phyloP scores from a whole-genome alignment of 2,329 filamentous ascomycete genomes.

The Exophiala sp. region DNA sequence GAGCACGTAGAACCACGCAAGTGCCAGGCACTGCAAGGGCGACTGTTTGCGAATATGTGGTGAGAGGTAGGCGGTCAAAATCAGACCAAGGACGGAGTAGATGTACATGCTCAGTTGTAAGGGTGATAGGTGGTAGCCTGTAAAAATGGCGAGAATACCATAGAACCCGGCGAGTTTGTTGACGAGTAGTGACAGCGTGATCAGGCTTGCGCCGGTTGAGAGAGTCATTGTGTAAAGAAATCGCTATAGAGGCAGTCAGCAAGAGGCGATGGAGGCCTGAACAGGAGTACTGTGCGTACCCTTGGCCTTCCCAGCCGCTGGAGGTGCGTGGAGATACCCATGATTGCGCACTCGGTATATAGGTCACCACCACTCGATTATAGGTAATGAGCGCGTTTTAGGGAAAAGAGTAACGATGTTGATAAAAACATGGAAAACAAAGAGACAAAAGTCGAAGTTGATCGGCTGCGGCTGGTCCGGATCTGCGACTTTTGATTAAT shows the following conservation, averaged over 20 bases:
- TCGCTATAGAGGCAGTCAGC: conserved; percentile 50
- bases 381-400: too few species aligned
- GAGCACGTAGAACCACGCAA: conserved; percentile 81
- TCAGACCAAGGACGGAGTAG: conserved; percentile 72
- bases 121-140: conserved; percentile 76
- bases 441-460: too few species aligned
- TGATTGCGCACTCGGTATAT: conserved; percentile 13
- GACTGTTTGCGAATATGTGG: conserved; percentile 76
- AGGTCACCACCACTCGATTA: too few species aligned
- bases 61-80: conserved; percentile 65
- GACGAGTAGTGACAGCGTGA: conserved; percentile 76
- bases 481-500: too few species aligned
- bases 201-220: conserved; percentile 79
- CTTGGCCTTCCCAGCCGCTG: conserved; percentile 50
- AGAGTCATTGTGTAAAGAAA: conserved; percentile 85
- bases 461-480: too few species aligned
- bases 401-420: too few species aligned
- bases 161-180: conserved; percentile 93
- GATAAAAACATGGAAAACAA: too few species aligned
- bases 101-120: conserved; percentile 89
- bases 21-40: conserved; percentile 72
- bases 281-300: conserved; percentile 32
- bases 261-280: neutral
- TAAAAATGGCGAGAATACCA: conserved; percentile 82
- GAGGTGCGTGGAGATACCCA: conserved; percentile 35